Conservation (phyloP, 2,329 filamentous ascomycete genomes). For the Scytalidium lignicola region DNA sequence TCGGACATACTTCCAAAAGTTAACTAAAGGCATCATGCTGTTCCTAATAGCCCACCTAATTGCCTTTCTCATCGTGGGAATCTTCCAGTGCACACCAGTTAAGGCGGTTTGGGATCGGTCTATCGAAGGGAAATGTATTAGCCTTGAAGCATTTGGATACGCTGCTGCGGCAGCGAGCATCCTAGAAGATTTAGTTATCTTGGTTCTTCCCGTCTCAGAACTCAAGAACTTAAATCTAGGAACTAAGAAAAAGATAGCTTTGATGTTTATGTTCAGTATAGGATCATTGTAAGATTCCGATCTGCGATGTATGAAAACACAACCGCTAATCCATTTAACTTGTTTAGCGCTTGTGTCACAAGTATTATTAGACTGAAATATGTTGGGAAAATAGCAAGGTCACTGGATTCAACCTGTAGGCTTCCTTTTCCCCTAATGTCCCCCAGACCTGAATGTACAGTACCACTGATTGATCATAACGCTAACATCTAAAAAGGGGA, state of each 20-base stretch:
- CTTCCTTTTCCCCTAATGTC: not conserved
- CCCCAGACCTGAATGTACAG: too few species aligned
- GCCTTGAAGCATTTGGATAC: constrained; percentile 60
- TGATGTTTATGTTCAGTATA: constrained; percentile 61
- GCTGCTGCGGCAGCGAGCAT: constrained; percentile 64
- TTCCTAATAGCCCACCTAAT: constrained; percentile 5
- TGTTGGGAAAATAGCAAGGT: constrained; percentile 33
- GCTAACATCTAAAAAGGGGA: constrained; percentile 11
- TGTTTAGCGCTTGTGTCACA: constrained; percentile 38
- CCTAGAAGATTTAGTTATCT: constrained; percentile 59
- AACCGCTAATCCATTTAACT: not conserved
- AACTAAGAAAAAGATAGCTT: constrained; percentile 58
- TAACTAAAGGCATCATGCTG: constrained; percentile 3
- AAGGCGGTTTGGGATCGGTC: constrained; percentile 7
- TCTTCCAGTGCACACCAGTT: constrained; percentile 13
- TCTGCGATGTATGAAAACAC: too few species aligned
- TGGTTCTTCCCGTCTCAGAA: constrained; percentile 61
- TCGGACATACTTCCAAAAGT: not conserved
- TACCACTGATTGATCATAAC: too few species aligned
- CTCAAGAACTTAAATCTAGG: constrained; percentile 57
- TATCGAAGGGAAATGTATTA: constrained; percentile 40
- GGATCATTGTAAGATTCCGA: constrained; percentile 53
- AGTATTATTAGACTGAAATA: constrained; percentile 61
- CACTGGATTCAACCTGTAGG: constrained; percentile 17
- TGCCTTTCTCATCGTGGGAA: constrained; percentile 7